These are phyloP conservation scores for Cytospora piceicola DNA, from an alignment of 2,329 filamentous ascomycete species.

Conservation along the genomic window DNA sequence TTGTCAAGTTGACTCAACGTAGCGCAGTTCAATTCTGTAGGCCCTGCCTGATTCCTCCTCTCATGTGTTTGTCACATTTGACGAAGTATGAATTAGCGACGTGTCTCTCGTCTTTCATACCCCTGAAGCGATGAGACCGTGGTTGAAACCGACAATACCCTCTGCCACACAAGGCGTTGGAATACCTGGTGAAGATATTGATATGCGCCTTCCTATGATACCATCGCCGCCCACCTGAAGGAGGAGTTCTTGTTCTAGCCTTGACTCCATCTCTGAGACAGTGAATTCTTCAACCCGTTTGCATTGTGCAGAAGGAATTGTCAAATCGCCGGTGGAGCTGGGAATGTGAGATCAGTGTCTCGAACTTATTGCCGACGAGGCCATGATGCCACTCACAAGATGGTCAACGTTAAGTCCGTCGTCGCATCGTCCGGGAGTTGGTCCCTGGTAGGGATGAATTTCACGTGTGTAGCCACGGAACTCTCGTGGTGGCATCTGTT, in stretches of 20 bases:
- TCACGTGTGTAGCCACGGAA: slow-evolving; percentile 25
- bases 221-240: slow-evolving; percentile 25
- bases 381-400: slow-evolving; percentile 18
- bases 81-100: too few relatives aligned
- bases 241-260: slow-evolving; percentile 18
- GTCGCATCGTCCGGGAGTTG: background rate
- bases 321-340: slow-evolving; percentile 27
- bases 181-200: slow-evolving; percentile 10
- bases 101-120: slow-evolving; percentile 1
- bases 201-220: slow-evolving; percentile 29
- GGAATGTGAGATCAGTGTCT: background rate
- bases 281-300: slow-evolving; percentile 16
- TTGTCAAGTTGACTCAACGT: too few relatives aligned
- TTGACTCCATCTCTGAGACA: slow-evolving; percentile 12
- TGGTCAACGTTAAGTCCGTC: slow-evolving; percentile 22
- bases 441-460: slow-evolving; percentile 6
- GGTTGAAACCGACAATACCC: slow-evolving; percentile 30
- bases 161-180: slow-evolving; percentile 16
- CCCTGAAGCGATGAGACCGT: slow-evolving; percentile 3
- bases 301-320: slow-evolving; percentile 16
- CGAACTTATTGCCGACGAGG: background rate
- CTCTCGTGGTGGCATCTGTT: slow-evolving; percentile 23
- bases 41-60: background rate
- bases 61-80: too few relatives aligned
- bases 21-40: too few relatives aligned